These are phyloP conservation scores for Xanthoparmelia taractica DNA, from an alignment of 495 filamentous ascomycete species.

Conservation along the genomic window DNA sequence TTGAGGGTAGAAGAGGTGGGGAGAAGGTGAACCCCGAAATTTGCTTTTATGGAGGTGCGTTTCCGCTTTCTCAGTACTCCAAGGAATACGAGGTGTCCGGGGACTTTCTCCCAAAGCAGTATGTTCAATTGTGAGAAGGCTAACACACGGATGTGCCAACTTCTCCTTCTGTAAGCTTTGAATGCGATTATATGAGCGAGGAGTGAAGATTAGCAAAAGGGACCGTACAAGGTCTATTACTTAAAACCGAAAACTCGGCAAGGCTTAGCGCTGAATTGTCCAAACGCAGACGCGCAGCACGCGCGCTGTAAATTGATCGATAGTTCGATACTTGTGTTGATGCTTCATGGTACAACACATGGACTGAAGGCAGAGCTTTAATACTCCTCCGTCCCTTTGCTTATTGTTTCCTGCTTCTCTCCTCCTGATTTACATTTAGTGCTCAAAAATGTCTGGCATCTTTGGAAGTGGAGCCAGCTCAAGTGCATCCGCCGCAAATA, in stretches of 20 bases:
- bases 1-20: slow-evolving; percentile 41
- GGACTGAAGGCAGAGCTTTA: not conserved
- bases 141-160: slow-evolving; percentile 28
- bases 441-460: slow-evolving; percentile 52
- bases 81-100: slow-evolving; percentile 67
- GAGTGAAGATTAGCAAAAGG: slow-evolving; percentile 38
- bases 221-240: not conserved
- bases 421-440: not conserved
- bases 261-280: slow-evolving; percentile 4
- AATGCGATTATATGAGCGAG: slow-evolving; percentile 99
- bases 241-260: not conserved
- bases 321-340: no score
- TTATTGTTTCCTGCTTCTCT: not conserved
- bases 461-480: slow-evolving; percentile 50
- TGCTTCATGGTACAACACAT: not conserved
- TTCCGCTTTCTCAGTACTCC: slow-evolving; percentile 63
- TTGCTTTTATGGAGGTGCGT: slow-evolving; percentile 99
- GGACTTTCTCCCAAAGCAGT: slow-evolving; percentile 99
- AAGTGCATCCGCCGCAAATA: slow-evolving; percentile 43
- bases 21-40: slow-evolving; percentile 57
- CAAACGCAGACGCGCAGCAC: slow-evolving; percentile 9
- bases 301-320: not conserved
- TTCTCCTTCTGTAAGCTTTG: slow-evolving; percentile 95
- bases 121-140: slow-evolving; percentile 32
- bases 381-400: not conserved